Evolutionary conservation across 352 stramenopile genomes (phyloP), one percentile per base, ranked within the genome.

Genomic region (Phytophthora pinifolia): DNA sequence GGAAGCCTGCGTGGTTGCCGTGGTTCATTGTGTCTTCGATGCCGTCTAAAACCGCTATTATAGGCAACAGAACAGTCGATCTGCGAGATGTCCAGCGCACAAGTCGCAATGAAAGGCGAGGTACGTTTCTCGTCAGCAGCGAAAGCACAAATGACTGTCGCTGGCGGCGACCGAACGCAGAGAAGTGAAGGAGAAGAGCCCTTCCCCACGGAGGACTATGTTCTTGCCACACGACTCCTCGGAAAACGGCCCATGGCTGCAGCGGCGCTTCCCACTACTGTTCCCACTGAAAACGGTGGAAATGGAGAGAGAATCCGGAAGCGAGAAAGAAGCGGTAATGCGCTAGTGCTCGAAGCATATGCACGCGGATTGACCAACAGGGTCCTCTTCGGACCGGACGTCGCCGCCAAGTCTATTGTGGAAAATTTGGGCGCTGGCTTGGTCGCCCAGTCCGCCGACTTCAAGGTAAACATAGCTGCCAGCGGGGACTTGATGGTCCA

Each of bases 1-100:
- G 79, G 63, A 92, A 88, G 7, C 70, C 70, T 31, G 43, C 51
- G 32, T 61, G 48, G 42, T 25, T 54, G 48, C 58, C 35, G 43
- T 62, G 56, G 29, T 56, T 70, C 62, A 69, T 69, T 20, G 36
- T 67, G 36, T 67, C 13, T 27, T 25, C 20, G 20, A 25, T 25
- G 20, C 20, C 20, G 20, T 3, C 20, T 25, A 25, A 25, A 25
- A 25, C 1, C 1, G 3, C 20, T 25, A 3, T 3, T 25, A 25
- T 25, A 25, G 3, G 3, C 20, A 32, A 30, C 14, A n/a, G 38
- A 46, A 22, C 22, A 31, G 39, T 46, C 10, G 17, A 10, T 31
- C 25, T 44, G 42, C 39, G 58, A 66, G 51, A 9, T 47, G 44
- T 56, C 33, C 37, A 62, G 55, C 49, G 60, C 54, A 58, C 65